These are phyloP conservation scores for Hyphopichia wangnamkhiaoensis DNA, from an alignment of 1,139 yeast genomes.

Conservation along the genomic window DNA sequence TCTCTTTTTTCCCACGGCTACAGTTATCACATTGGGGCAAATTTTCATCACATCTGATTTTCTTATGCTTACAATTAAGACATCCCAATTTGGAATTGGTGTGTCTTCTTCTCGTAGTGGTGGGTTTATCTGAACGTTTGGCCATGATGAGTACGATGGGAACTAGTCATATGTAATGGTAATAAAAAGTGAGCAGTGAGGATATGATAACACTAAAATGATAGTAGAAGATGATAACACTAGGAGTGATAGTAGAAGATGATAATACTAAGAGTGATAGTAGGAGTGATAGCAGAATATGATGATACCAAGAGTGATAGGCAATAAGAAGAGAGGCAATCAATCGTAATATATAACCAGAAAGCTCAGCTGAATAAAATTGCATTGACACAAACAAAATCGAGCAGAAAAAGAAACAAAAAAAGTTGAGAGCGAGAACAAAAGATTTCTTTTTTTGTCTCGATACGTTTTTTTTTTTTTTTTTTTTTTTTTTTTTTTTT, in stretches of 20 bases:
- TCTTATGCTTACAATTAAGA: slow-evolving; percentile 42
- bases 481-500: too few relatives aligned
- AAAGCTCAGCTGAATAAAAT: background rate
- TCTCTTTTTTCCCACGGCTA: slow-evolving; percentile 27
- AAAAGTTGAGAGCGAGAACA: too few relatives aligned
- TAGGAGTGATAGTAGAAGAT: too few relatives aligned
- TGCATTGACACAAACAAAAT: background rate
- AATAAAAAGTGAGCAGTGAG: too few relatives aligned
- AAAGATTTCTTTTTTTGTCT: background rate
- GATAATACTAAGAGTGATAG: too few relatives aligned
- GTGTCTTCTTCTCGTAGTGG: slow-evolving; percentile 33
- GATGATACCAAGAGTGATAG: too few relatives aligned
- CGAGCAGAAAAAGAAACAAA: background rate
- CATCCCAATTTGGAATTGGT: slow-evolving; percentile 49
- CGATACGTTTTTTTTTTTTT: background rate
- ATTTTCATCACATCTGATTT: slow-evolving; percentile 49
- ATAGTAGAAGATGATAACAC: too few relatives aligned
- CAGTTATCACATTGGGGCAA: slow-evolving; percentile 46
- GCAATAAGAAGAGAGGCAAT: background rate
- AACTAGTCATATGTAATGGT: background rate
- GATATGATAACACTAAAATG: too few relatives aligned
- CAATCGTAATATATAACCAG: background rate
- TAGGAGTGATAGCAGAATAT: too few relatives aligned
- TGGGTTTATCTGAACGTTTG: background rate
- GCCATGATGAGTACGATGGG: background rate